Evolutionary conservation across 306 rosid genomes (phyloP), one percentile per base, ranked within the genome.

Genomic region (Casuarina glauca): DNA sequence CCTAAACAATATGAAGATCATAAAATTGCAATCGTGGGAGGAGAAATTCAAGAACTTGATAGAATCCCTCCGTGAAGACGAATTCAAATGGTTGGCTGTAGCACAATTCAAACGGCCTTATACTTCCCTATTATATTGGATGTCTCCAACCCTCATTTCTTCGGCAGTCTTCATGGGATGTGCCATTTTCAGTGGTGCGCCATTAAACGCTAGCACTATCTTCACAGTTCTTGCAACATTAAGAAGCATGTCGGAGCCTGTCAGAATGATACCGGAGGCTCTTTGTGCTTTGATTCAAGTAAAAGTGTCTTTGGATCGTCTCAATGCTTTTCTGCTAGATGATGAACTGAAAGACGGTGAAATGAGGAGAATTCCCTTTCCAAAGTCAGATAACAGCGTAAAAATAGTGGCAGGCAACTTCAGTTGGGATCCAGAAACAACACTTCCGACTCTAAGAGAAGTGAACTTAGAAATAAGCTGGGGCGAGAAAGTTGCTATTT

Each of bases 1-100:
- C 35, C 86, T 86, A 2, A 84, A 84, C 68, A 91, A 82, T 63
- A 93, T 91, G 93, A 93, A 93, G 53, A 78, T 89, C 83, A 91
- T 93, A 4, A 93, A 90, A 76, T 70, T 88, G 35, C 90, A 86
- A 48, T 89, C 87, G 0, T 89, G 90, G 93, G 93, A 84, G 75
- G 90, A 84, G 9, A 84, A 87, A 16, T 89, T 84, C 35, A 85
- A 81, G 73, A 77, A 10, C 54, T 20, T 70, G 69, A 77, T 89
- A 0, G 78, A 84, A 60, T 82, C 86, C 7, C 82, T 68, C 17
- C 80, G 85, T 0, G 82, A 79, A 11, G 68, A 45, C 1, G 89
- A 89, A 74, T 85, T 89, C 80, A 78, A 80, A 82, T 81, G 90
- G 86, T 83, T 87, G 81, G 26, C 75, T 51, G 80, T 74, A 50